Evolutionary conservation across 2,329 filamentous ascomycete species (phyloP), one percentile per base, ranked within the genome.

Genomic region (Samsoniella hepiali): DNA sequence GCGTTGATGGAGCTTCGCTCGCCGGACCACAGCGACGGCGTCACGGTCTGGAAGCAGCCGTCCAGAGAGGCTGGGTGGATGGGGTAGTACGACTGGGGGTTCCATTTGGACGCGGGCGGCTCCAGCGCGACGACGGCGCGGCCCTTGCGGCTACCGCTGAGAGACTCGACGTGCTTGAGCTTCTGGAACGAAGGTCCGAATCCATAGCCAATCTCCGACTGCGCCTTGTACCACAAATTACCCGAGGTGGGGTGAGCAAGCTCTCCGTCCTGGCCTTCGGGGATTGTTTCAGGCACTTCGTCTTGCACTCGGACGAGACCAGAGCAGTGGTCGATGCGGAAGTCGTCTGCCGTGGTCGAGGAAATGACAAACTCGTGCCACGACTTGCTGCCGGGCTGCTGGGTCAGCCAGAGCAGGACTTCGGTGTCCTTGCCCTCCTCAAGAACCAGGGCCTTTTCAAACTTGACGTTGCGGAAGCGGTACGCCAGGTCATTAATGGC

Each of bases 11-110:
- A 51, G 31, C 47, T 31, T 68, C 67, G 42, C 32, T 67, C 67
- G 32, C 64, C 66, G 3, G 67, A 63, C 10, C 67, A 66, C 32
- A 64, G 55, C 6, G 63, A 57, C n/a, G 65, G 58, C 40, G 68
- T 67, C 9, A 69, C 62, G 45, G 69, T 68, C 49, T 73, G 72
- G 44, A 73, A 60, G 36, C 69, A 69, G 38, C 66, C 64, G 58
- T 77, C 75, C 31, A 77, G 70, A 54, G 72, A 73, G 2, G 71
- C 69, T 0, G 76, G 76, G 45, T 78, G 76, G 34, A 77, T 68
- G 15, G 71, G 67, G 42, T 75, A 70, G 1, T 69, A 68, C 7
- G 63, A 42, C 58, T 56, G 58, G 15, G 58, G 58, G 10, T 29
- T 22, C 29, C 68, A 63, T 32, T 50, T 63, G 27, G 62, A 50